Conservation (phyloP, 257 asterid species). For the Linaria vulgaris region DNA sequence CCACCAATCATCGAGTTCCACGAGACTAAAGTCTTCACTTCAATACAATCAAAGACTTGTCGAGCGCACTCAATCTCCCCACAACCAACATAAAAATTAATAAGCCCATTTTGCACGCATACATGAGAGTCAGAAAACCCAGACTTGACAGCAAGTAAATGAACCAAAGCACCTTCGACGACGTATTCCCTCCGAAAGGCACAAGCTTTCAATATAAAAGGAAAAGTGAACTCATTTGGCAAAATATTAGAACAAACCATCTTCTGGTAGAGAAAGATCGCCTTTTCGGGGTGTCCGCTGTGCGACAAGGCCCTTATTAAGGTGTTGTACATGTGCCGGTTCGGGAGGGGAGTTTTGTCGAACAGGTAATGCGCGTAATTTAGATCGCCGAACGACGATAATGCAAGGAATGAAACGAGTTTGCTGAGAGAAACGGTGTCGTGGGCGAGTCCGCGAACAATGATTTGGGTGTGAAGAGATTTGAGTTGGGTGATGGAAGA, state of each 20-base stretch:
- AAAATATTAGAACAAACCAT: slow-evolving; percentile 30
- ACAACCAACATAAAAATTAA: slow-evolving; percentile 51
- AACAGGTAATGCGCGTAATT: slow-evolving; percentile 58
- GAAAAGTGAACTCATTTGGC: slow-evolving; percentile 68
- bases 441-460: slow-evolving; percentile 51
- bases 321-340: slow-evolving; percentile 64
- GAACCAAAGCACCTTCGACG: slow-evolving; percentile 53
- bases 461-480: slow-evolving; percentile 64
- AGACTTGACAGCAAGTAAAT: slow-evolving; percentile 51
- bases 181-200: slow-evolving; percentile 35
- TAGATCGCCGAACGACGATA: slow-evolving; percentile 47
- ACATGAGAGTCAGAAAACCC: slow-evolving; percentile 44
- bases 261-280: slow-evolving; percentile 35
- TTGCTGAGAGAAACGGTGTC: slow-evolving; percentile 60
- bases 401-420: slow-evolving; percentile 54
- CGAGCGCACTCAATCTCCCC: slow-evolving; percentile 49
- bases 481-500: slow-evolving; percentile 52
- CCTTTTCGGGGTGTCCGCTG: slow-evolving; percentile 32
- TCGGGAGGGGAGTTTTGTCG: slow-evolving; percentile 50
- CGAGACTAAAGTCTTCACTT: slow-evolving; percentile 49
- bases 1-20: slow-evolving; percentile 81
- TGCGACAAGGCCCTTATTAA: slow-evolving; percentile 61
- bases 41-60: slow-evolving; percentile 51
- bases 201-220: slow-evolving; percentile 71
- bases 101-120: slow-evolving; percentile 64